phyloP scores from a whole-genome alignment of 2,329 filamentous ascomycete species.

The Lasiodiplodia sp. region DNA sequence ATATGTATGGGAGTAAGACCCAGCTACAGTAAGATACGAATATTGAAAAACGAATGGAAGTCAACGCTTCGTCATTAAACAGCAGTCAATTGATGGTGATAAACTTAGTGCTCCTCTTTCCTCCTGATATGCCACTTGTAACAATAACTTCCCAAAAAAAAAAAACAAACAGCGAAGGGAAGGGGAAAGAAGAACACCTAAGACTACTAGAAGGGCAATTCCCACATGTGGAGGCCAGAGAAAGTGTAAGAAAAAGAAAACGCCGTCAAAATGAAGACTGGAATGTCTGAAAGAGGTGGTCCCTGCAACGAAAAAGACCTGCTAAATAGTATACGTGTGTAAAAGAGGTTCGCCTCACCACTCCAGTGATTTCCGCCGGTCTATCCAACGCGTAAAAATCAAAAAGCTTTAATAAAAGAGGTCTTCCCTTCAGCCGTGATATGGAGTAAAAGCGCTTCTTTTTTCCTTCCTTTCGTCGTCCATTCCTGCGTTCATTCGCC shows the following conservation, averaged over 20 bases:
- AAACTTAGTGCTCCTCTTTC: background rate
- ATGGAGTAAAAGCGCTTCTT: background rate
- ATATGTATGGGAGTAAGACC: background rate
- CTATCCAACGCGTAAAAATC: slow-evolving; percentile 14
- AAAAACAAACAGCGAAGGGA: background rate
- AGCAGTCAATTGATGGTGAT: background rate
- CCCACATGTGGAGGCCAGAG: background rate
- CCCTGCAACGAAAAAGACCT: background rate
- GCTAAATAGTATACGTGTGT: slow-evolving; percentile 6
- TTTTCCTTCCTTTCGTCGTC: background rate
- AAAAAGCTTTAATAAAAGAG: background rate
- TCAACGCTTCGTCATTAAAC: background rate
- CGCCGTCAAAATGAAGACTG: slow-evolving; percentile 7
- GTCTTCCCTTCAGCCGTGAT: slow-evolving; percentile 5
- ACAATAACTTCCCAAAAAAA: background rate
- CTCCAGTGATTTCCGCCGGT: slow-evolving; percentile 17
- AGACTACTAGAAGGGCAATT: background rate
- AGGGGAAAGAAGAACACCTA: background rate
- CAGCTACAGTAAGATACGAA: background rate
- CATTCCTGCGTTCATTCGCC: background rate
- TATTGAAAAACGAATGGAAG: background rate
- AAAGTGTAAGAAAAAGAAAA: background rate
- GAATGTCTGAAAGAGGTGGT: background rate
- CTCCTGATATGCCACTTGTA: background rate
- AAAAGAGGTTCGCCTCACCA: background rate